Percentiles rank a stretch among this genome's conserved stretches.
These are phyloP conservation scores for Mangifera indica DNA, from an alignment of 345 rosid genomes.

Conservation along the genomic window DNA sequence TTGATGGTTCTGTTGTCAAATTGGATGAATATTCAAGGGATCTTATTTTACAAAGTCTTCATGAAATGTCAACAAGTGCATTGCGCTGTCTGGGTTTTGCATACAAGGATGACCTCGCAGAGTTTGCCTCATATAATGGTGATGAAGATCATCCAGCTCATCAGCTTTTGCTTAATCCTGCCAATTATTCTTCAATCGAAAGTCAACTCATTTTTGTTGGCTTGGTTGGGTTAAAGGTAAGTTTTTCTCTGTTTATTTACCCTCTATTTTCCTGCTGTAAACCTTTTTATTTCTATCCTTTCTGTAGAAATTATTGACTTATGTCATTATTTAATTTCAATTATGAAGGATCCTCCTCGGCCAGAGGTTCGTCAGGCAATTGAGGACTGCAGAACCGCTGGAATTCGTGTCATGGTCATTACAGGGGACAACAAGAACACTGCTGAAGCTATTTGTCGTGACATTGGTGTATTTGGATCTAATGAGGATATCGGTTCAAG, in stretches of 20 bases:
- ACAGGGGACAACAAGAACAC: conserved; percentile 95
- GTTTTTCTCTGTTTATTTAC: conserved; percentile 17
- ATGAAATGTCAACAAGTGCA: conserved; percentile 69
- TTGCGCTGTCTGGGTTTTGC: conserved; percentile 89
- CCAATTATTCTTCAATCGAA: conserved; percentile 78
- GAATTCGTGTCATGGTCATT: conserved; percentile 94
- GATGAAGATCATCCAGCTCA: conserved; percentile 93
- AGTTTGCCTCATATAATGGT: conserved; percentile 74
- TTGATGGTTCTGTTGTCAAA: conserved; percentile 61
- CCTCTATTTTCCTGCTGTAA: conserved; percentile 2
- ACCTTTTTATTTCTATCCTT: not conserved
- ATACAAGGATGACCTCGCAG: conserved; percentile 51
- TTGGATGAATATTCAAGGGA: conserved; percentile 61
- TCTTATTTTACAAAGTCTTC: conserved; percentile 59
- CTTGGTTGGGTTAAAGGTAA: conserved; percentile 82
- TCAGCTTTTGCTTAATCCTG: conserved; percentile 69
- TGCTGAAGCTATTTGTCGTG: conserved; percentile 90
- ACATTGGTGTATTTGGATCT: conserved; percentile 81
- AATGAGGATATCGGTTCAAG: conserved; percentile 57
- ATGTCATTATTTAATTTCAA: conserved; percentile 11
- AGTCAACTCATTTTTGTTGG: conserved; percentile 75
- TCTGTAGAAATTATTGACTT: conserved; percentile 7
- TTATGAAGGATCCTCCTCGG: conserved; percentile 88
- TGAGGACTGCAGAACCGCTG: conserved; percentile 93
- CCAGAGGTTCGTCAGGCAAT: conserved; percentile 89